phyloP scores from a whole-genome alignment of 306 rosid genomes.

The Malus sylvestris region DNA sequence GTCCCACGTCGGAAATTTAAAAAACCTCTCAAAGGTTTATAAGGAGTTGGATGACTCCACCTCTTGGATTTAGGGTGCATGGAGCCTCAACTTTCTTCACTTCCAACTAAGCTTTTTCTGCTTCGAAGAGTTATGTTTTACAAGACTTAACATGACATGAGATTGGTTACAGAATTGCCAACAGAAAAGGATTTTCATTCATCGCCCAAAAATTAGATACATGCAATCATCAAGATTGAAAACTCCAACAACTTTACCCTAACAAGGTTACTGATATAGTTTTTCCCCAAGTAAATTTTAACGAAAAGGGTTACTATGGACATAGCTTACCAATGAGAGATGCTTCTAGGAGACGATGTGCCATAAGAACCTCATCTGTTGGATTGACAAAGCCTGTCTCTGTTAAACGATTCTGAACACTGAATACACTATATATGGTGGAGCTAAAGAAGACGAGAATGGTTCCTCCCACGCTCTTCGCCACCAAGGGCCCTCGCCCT shows the following conservation, averaged over 20 bases:
- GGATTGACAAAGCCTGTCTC: conserved; percentile 44
- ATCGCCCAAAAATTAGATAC: not conserved
- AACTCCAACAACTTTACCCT: not conserved
- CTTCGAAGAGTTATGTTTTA: not conserved
- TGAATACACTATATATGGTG: conserved; percentile 22
- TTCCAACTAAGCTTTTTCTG: not conserved
- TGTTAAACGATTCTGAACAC: conserved; percentile 29
- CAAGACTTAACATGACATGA: not conserved
- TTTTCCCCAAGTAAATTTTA: not conserved
- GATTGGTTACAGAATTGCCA: not conserved
- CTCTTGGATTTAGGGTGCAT: too few species aligned
- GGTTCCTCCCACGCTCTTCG: conserved; percentile 54
- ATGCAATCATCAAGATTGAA: not conserved
- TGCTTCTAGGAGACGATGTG: conserved; percentile 42
- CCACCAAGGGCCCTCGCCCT: conserved; percentile 46
- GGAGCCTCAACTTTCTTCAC: too few species aligned
- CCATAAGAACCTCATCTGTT: conserved; percentile 54
- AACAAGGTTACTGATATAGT: not conserved
- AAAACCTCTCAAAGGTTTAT: too few species aligned
- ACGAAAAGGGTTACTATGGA: not conserved
- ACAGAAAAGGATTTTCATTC: not conserved
- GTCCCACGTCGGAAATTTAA: too few species aligned
- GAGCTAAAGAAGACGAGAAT: conserved; percentile 41
- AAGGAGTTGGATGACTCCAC: too few species aligned
- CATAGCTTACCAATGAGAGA: conserved; percentile 40